Base-by-base conservation (phyloP, 345 rosid species). In the Acer saccharum region DNA sequence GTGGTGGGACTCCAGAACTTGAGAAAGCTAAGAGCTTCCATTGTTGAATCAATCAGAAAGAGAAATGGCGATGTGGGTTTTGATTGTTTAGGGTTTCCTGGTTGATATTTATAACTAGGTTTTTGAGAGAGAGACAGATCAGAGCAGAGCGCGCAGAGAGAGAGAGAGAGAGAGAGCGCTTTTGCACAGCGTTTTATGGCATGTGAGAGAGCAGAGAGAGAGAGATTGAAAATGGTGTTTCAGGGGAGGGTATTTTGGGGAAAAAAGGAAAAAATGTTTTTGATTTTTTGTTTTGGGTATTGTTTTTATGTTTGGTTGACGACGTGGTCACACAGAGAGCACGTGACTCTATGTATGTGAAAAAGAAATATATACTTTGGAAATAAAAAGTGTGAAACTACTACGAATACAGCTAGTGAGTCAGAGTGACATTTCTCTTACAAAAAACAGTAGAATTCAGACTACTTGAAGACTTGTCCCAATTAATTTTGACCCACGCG, bases 1-100 rank as follows among this genome's bases (percentile, higher is more conserved):
- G 76, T 81, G 50, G 50, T 46, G 61, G 87, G 82, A 75, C 79
- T 77, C 94, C 92, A 86, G 77, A 86, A 85, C 82, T 83, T 89
- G 73, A 89, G 85, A 84, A 92, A 86, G 83, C 76, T 83, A 27
- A 89, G 94, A 75, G 92, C 88, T 85, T 93, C 98, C 99, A 93
- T 89, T 25, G 69, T 25, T 44, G 2, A 35, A 35, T 35, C 39
- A 35, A 35, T 35, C 35, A 32, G 35, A 35, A 0, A 4, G 39
- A 35, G 39, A 35, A 35, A 35, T 4, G 39, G 39, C 39, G 39
- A 35, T 4, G 39, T 35, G 39, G 39, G 39, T 35, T 35, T 35
- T 35, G 39, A 35, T 35, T 35, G 39, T 35, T 35, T 4, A 57
- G 75, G 77, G 81, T 69, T 77, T 76, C 71, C 23, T 6, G n/a